phyloP scores from a whole-genome alignment of 1,139 yeast species.

The Groenewaldozyma sp. region DNA sequence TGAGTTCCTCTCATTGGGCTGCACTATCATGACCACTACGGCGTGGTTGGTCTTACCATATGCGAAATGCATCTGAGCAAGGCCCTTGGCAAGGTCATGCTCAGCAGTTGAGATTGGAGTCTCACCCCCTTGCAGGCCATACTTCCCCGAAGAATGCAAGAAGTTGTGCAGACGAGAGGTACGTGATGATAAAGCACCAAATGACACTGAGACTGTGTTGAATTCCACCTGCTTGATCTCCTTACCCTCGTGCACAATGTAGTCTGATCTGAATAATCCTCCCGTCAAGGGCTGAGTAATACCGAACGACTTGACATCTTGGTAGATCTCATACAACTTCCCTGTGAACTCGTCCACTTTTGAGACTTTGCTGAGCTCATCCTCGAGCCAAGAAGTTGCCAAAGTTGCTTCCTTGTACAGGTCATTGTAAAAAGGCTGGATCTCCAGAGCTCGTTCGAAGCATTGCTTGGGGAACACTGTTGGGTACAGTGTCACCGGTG shows the following conservation, averaged over 20 bases:
- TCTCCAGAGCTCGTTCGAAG: conserved; percentile 55
- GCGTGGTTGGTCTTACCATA: conserved; percentile 36
- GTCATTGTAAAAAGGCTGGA: conserved; percentile 65
- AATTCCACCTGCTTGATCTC: conserved; percentile 85
- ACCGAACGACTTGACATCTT: conserved; percentile 28
- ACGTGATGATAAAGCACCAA: conserved; percentile 80
- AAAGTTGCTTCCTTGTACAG: conserved; percentile 48
- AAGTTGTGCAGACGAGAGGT: conserved; percentile 68
- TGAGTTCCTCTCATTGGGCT: conserved; percentile 76
- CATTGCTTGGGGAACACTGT: conserved; percentile 71
- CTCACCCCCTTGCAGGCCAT: conserved; percentile 30
- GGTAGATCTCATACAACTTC: conserved; percentile 43
- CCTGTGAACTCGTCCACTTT: conserved; percentile 77
- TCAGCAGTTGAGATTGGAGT: conserved; percentile 64
- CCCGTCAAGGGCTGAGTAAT: conserved; percentile 62
- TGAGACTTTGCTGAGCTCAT: conserved; percentile 40
- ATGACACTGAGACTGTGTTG: conserved; percentile 91
- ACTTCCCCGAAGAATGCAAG: conserved; percentile 25
- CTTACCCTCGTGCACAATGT: conserved; percentile 50
- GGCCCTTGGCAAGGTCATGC: conserved; percentile 53
- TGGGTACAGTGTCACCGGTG: conserved; percentile 86
- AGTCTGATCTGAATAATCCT: conserved; percentile 87
- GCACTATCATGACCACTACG: conserved; percentile 71
- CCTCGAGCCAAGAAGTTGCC: conserved; percentile 54
- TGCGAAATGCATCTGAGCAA: conserved; percentile 54